Evolutionary conservation across 306 rosid genomes (phyloP), one percentile per base, ranked within the genome.

Genomic region (Clitoria ternatea): DNA sequence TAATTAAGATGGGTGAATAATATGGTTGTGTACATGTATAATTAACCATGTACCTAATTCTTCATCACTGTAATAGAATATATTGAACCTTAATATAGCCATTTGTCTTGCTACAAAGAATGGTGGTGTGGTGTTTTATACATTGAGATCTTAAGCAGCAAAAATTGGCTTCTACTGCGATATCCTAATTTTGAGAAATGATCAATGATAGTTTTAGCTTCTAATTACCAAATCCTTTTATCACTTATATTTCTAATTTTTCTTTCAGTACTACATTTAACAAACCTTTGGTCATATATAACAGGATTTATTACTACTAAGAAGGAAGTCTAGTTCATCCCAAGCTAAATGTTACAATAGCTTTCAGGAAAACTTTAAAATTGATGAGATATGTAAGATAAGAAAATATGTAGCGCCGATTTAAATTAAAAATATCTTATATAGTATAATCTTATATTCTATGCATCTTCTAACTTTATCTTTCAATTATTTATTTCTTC

Each of bases 291-390:
- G 75, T 77, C 14, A 32, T 47, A n/a, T n/a, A 47, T 54, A 18
- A 76, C 87, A 94, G 98, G 88, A 77, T 85, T 48, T 85, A 90
- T 72, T 90, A 85, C 89, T 90, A 87, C 71, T 96, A 90, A 81
- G 97, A 94, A 84, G 89, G 88, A 29, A 83, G 74, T 79, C 73
- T 84, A 63, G 90, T 94, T 82, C 91, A 85, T 78, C 97, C 92
- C 7, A 78, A 39, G 76, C 89, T 94, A 27, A 85, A 90, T 33
- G 96, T 81, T 44, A 83, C 88, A 11, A 55, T 76, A 6, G 98
- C 98, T 49, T 89, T 89, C 54, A 78, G 82, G 47, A 90, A 84
- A 87, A 83, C 98, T 78, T 14, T 90, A 78, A 84, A n/a, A n/a
- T n/a, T n/a, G n/a, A n/a, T n/a, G n/a, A n/a, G n/a, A n/a, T n/a